Evolutionary conservation across 257 asterid genomes (phyloP), one percentile per base, ranked within the genome.

Genomic region (Gardenia jasminoides): DNA sequence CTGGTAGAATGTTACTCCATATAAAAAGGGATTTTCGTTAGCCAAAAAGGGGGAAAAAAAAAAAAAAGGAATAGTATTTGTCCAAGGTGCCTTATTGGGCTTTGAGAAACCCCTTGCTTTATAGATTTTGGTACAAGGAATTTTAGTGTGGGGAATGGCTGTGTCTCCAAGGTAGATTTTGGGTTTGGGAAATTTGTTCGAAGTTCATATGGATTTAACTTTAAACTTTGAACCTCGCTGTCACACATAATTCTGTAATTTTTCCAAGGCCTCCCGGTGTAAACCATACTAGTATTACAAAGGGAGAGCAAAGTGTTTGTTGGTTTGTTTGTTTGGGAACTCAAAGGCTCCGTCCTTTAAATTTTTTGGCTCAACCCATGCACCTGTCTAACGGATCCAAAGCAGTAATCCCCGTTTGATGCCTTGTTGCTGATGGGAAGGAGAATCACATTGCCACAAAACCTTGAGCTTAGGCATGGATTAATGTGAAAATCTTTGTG

Each of bases 231-330:
- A 61, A 61, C 67, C 15, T 33, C 43, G 43, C n/a, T 46, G 16
- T 47, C 62, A 12, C 1, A 72, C 30, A 17, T 52, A 47, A n/a
- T 17, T 28, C 26, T 67, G 33, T 47, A 36, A 48, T 59, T 65
- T 31, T 61, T 48, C 62, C 65, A 36, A 74, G 71, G 52, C 17
- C n/a, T 36, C 58, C n/a, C 9, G 36, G 24, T 82, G 76, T 65
- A 43, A 68, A 43, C 41, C 4, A 36, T 5, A 5, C 41, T 36
- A 36, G 2, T 11, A 80, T 26, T 66, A 26, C 78, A 74, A 61
- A 8, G 82, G n/a, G n/a, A 85, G 74, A 84, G 84, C 96, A 86
- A 74, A 62, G 81, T 92, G 96, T 87, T 85, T 70, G 83, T 76
- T 81, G 81, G 86, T 82, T 88, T 64, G 83, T 76, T 81, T 82